Base-by-base conservation (phyloP, 2,329 filamentous ascomycete species). In the Neonectria neomacrospora region DNA sequence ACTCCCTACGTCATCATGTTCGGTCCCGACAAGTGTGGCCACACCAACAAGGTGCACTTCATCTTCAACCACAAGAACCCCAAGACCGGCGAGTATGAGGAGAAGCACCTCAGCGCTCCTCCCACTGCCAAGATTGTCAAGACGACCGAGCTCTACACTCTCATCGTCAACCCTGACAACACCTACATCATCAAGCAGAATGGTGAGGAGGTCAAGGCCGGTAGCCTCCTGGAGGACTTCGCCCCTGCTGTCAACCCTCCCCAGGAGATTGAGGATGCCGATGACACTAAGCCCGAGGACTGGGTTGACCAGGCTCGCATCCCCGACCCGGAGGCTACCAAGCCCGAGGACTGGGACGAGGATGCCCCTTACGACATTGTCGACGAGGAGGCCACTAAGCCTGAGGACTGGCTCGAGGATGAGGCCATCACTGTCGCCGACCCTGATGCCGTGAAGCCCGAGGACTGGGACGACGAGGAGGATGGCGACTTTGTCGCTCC, bases 61-160 rank as follows among this genome's bases (percentile, higher is more conserved):
- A 99, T 99, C 81, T 97, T 99, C 90, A 96, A 96, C 83, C 96
- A 99, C 91, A 99, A 98, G 92, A 99, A 98, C 89, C 96, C 96
- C 79, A 97, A 97, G 92, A 97, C 94, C 50, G 95, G 95, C 85
- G 93, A 97, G 82, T 99, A 99, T 77, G 95, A 99, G 88, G 96
- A 99, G 92, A 99, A 99, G 91, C 96, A 99, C 83, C 88, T 99
- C 69, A 89, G 88, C 78, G 87, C 87, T 74, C 91, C 95, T 69
- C 94, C 96, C 66, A 86, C 90, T 63, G 94, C 94, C 78, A 91
- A 90, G 79, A 96, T 97, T 76, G 86, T 90, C 84, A 98, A 97
- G 90, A 91, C 93, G 68, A 92, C 92, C 67, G 91, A 95, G 80
- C 91, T 99, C 67, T 99, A 99, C 88, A 98, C 96, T 65, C 87